Evolutionary conservation across 306 rosid genomes (phyloP).

Genomic region (Dalbergia cochinchinensis): DNA sequence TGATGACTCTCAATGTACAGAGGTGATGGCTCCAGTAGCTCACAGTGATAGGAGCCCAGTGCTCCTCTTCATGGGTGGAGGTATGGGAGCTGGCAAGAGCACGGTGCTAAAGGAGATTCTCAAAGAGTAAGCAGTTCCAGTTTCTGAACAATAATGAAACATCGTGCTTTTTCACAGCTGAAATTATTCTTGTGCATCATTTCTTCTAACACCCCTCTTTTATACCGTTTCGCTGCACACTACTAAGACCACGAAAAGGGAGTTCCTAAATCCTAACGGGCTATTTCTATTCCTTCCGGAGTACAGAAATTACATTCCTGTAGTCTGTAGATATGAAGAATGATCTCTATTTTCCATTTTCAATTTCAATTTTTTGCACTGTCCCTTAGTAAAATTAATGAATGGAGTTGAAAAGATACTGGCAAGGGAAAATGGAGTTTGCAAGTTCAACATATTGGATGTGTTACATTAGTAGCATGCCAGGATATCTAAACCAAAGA

Average conservation of each 20-base stretch:
- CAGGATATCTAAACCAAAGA: too few species aligned
- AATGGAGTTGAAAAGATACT: neutral
- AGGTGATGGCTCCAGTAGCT: conserved; percentile 98
- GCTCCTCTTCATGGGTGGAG: conserved; percentile 98
- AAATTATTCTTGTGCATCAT: neutral
- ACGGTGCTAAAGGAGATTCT: conserved; percentile 92
- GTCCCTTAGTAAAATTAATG: neutral
- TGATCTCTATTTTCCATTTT: neutral
- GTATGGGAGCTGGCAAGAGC: conserved; percentile 99
- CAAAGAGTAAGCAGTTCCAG: conserved; percentile 76
- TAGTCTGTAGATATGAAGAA: neutral
- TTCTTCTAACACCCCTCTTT: neutral
- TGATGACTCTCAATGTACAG: conserved; percentile 91
- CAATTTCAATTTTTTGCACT: neutral
- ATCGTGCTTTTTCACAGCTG: neutral
- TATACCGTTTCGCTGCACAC: too few species aligned
- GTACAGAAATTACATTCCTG: neutral
- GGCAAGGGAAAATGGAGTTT: neutral
- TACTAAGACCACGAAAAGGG: too few species aligned
- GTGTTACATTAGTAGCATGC: neutral
- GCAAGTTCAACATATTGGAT: neutral
- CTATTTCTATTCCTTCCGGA: neutral
- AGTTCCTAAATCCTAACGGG: neutral
- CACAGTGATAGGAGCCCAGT: conserved; percentile 93
- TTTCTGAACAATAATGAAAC: conserved; percentile 19